Conservation (phyloP, 2,329 filamentous ascomycete genomes). For the Ilyonectria robusta region DNA sequence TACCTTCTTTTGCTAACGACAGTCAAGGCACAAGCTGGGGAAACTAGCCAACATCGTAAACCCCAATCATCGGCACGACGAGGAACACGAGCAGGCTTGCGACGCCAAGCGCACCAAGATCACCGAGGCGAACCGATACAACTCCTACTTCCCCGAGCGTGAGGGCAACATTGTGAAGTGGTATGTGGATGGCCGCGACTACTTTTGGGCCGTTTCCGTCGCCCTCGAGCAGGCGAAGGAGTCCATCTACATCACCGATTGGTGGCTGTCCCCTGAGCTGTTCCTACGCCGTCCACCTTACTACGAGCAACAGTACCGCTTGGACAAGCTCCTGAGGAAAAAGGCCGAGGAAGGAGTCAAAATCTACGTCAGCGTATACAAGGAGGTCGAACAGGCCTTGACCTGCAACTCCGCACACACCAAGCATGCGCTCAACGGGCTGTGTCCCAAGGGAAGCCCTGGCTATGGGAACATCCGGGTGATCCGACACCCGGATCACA, state of each 20-base stretch:
- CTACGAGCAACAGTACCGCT: slow-evolving; percentile 85
- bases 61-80: slow-evolving; percentile 90
- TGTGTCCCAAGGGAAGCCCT: slow-evolving; percentile 86
- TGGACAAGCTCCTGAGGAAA: slow-evolving; percentile 90
- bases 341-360: slow-evolving; percentile 94
- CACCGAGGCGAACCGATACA: slow-evolving; percentile 82
- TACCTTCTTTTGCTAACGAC: not conserved
- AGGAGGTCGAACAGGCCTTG: slow-evolving; percentile 84
- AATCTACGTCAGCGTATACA: slow-evolving; percentile 94
- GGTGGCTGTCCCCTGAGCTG: slow-evolving; percentile 94
- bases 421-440: slow-evolving; percentile 83
- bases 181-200: slow-evolving; percentile 97
- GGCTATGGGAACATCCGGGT: slow-evolving; percentile 91
- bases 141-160: slow-evolving; percentile 91
- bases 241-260: slow-evolving; percentile 95
- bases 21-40: slow-evolving; percentile 67
- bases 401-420: slow-evolving; percentile 96
- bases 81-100: slow-evolving; percentile 87
- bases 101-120: slow-evolving; percentile 85
- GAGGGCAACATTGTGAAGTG: slow-evolving; percentile 92
- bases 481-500: slow-evolving; percentile 95
- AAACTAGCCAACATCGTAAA: slow-evolving; percentile 81
- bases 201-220: slow-evolving; percentile 93
- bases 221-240: slow-evolving; percentile 93
- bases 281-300: slow-evolving; percentile 89